Evolutionary conservation across 2,329 filamentous ascomycete species (phyloP).

Genomic region (Alternaria incomplexa): DNA sequence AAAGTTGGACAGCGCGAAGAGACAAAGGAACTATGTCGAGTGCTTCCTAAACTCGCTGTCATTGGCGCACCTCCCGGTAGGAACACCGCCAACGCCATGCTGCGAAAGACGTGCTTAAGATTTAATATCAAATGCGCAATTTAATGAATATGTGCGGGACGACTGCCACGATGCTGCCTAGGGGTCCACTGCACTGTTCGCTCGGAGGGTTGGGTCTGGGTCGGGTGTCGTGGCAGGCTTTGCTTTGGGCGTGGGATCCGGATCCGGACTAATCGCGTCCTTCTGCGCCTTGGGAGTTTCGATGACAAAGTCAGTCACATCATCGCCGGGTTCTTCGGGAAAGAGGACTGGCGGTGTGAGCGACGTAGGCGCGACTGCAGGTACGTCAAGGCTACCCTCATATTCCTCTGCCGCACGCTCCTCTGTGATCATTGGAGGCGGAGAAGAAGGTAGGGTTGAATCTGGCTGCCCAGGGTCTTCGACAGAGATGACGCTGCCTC

Average conservation of each 20-base stretch:
- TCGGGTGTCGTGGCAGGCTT: constrained; percentile 8
- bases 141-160: not conserved
- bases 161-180: not conserved
- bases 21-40: not conserved
- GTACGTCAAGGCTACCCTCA: constrained; percentile 27
- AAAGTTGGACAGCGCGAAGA: not conserved
- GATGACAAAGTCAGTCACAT: constrained; percentile 45
- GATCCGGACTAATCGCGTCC: constrained; percentile 43
- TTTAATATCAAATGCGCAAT: constrained; percentile 16
- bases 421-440: constrained; percentile 51
- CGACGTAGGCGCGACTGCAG: constrained; percentile 39
- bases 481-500: constrained; percentile 72
- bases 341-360: constrained; percentile 61
- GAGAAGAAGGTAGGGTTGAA: constrained; percentile 42
- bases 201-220: not conserved
- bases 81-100: constrained; percentile 48
- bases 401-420: constrained; percentile 46
- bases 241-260: constrained; percentile 49
- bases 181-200: not conserved
- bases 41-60: constrained; percentile 13
- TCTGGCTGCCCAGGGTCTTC: constrained; percentile 51
- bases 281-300: constrained; percentile 49
- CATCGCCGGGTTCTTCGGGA: constrained; percentile 50
- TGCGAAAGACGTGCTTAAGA: constrained; percentile 17
- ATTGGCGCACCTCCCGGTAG: constrained; percentile 42